A percentile compares a stretch with the other conserved stretches of the same genome.
phyloP scores from a whole-genome alignment of 2,329 filamentous ascomycete species.

The Spiromastix sp. region DNA sequence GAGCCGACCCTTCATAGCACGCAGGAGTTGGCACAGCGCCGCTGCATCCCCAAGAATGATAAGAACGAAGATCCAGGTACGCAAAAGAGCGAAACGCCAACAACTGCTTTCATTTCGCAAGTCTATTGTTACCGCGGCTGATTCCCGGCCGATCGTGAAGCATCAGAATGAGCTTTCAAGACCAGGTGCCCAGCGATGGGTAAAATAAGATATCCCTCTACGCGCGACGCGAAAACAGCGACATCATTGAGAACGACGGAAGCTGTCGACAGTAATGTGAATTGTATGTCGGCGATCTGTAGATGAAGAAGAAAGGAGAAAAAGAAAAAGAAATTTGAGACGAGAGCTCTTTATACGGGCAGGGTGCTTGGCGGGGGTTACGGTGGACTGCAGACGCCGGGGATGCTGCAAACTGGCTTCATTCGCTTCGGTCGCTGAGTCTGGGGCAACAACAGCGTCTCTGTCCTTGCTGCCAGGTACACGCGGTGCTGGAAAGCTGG shows the following conservation, averaged over 20 bases:
- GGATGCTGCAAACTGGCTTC: conserved; percentile 37
- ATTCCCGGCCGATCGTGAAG: conserved; percentile 58
- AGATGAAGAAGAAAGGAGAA: conserved; percentile 30
- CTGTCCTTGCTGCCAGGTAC: too few relatives aligned
- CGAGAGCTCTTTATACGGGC: conserved; percentile 14
- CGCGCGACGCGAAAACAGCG: conserved; percentile 61
- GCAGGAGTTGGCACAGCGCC: too few relatives aligned
- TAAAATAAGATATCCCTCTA: conserved; percentile 41
- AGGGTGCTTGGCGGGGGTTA: conserved; percentile 16
- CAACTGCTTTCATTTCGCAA: too few relatives aligned
- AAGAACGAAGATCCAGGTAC: too few relatives aligned
- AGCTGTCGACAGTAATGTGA: conserved; percentile 52
- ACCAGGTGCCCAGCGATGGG: conserved; percentile 64
- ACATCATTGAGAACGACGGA: conserved; percentile 38
- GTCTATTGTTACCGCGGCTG: conserved; percentile 56
- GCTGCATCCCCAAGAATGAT: too few relatives aligned
- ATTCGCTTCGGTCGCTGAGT: too few relatives aligned
- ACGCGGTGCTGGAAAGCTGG: too few relatives aligned
- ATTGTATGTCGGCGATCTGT: conserved; percentile 43
- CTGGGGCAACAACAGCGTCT: too few relatives aligned
- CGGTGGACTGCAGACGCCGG: conserved; percentile 25
- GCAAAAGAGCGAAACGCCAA: too few relatives aligned
- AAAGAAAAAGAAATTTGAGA: conserved; percentile 16
- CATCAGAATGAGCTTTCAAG: conserved; percentile 55
- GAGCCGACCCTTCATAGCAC: too few relatives aligned